phyloP scores from a whole-genome alignment of 2,329 filamentous ascomycete genomes.

The Pseudogymnoascus sp. region DNA sequence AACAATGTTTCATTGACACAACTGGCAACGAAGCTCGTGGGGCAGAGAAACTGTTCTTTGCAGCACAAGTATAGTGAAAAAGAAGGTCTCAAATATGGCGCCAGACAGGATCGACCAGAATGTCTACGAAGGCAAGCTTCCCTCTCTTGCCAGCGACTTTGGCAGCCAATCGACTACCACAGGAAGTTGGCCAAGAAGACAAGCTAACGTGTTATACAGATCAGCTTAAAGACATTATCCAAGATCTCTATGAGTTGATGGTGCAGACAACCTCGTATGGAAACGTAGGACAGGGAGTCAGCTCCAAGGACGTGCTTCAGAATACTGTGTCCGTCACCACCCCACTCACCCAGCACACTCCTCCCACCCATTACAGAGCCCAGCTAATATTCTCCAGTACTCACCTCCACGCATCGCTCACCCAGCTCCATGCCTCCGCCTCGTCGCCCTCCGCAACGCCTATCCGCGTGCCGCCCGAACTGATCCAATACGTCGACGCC shows the following conservation, averaged over 20 bases:
- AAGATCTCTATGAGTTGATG: conserved; percentile 56
- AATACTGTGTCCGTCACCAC: conserved; percentile 40
- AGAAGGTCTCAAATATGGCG: not conserved
- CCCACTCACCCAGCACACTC: conserved; percentile 5
- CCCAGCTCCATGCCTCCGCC: conserved; percentile 35
- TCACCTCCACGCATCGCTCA: conserved; percentile 35
- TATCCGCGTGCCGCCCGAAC: conserved; percentile 51
- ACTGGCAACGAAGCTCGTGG: not conserved
- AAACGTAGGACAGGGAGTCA: conserved; percentile 39
- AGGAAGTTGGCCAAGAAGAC: not conserved
- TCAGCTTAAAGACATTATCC: conserved; percentile 54
- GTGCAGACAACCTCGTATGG: conserved; percentile 57
- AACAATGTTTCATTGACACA: not conserved
- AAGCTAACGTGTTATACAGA: conserved; percentile 32
- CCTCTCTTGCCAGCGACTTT: not conserved
- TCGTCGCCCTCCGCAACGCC: conserved; percentile 30
- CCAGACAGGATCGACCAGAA: conserved; percentile 8
- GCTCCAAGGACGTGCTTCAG: conserved; percentile 45
- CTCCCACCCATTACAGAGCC: not conserved
- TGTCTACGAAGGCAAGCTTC: conserved; percentile 2
- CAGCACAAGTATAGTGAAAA: not conserved
- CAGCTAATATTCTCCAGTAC: conserved; percentile 27
- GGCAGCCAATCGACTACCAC: not conserved
- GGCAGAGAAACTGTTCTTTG: not conserved
- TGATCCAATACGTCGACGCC: conserved; percentile 62